Percentiles rank a stretch among this genome's conserved stretches.
Conservation (phyloP, 2,329 filamentous ascomycete genomes). For the Fusarium sp. region DNA sequence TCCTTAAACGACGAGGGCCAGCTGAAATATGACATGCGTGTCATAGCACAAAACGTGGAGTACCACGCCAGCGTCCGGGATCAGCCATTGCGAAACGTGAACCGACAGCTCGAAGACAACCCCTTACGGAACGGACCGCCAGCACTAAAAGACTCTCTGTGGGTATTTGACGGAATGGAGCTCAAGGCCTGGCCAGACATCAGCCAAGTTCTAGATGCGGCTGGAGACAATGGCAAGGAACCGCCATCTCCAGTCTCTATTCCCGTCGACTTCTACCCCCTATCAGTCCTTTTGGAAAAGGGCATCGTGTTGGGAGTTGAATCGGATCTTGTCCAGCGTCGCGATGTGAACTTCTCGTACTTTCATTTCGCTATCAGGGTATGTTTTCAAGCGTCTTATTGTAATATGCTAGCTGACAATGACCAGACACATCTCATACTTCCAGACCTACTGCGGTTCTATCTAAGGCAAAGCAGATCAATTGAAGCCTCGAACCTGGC, state of each 20-base stretch:
- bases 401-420: background rate
- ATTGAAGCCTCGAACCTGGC: slow-evolving; percentile 82
- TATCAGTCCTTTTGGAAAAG: slow-evolving; percentile 87
- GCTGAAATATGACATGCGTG: slow-evolving; percentile 97
- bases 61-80: slow-evolving; percentile 95
- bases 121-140: slow-evolving; percentile 41
- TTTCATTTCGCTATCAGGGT: slow-evolving; percentile 88
- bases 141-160: slow-evolving; percentile 84
- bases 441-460: slow-evolving; percentile 83
- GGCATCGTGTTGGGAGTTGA: slow-evolving; percentile 91
- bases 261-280: slow-evolving; percentile 91
- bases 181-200: slow-evolving; percentile 91
- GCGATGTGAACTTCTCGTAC: slow-evolving; percentile 90
- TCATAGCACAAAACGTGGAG: slow-evolving; percentile 94
- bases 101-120: slow-evolving; percentile 37
- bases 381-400: slow-evolving; percentile 47
- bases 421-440: slow-evolving; percentile 88
- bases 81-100: slow-evolving; percentile 62
- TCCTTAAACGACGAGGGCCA: slow-evolving; percentile 82
- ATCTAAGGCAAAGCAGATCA: slow-evolving; percentile 79
- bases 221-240: slow-evolving; percentile 71
- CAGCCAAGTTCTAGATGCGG: slow-evolving; percentile 79
- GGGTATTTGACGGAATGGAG: slow-evolving; percentile 90
- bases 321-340: slow-evolving; percentile 89
- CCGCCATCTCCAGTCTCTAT: slow-evolving; percentile 79